Evolutionary conservation across 257 asterid species (phyloP).

Genomic region (Gardenia jasminoides): DNA sequence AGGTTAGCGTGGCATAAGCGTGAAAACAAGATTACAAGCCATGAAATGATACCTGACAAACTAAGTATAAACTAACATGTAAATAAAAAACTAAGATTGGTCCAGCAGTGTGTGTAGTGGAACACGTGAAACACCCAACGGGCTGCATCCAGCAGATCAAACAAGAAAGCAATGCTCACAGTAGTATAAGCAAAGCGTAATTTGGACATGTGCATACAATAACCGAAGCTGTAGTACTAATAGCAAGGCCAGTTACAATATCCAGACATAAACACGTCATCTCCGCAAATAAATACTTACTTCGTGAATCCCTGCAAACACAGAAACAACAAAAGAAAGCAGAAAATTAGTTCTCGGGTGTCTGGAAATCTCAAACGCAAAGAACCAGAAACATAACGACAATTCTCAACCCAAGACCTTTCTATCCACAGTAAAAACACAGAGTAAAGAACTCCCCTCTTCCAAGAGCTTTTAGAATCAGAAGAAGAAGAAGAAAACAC

Average conservation of each 20-base stretch:
- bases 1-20: background rate
- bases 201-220: background rate
- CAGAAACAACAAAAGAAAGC: constrained; percentile 11
- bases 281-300: constrained; percentile 47
- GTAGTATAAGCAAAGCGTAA: background rate
- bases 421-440: background rate
- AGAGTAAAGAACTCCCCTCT: background rate
- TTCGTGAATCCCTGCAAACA: constrained; percentile 94
- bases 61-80: background rate
- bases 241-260: background rate
- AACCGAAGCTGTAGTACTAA: background rate
- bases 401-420: background rate
- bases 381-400: background rate
- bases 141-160: background rate
- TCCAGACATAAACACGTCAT: constrained; percentile 15
- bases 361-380: background rate
- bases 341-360: constrained; percentile 14
- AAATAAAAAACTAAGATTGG: background rate
- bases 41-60: background rate
- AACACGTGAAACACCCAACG: background rate
- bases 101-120: background rate
- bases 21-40: background rate
- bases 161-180: background rate
- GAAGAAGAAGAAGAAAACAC: too few relatives aligned
- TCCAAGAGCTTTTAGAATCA: background rate